These are phyloP conservation scores for Pseudogymnoascus sp. DNA, from an alignment of 2,329 filamentous ascomycete genomes.

Conservation along the genomic window DNA sequence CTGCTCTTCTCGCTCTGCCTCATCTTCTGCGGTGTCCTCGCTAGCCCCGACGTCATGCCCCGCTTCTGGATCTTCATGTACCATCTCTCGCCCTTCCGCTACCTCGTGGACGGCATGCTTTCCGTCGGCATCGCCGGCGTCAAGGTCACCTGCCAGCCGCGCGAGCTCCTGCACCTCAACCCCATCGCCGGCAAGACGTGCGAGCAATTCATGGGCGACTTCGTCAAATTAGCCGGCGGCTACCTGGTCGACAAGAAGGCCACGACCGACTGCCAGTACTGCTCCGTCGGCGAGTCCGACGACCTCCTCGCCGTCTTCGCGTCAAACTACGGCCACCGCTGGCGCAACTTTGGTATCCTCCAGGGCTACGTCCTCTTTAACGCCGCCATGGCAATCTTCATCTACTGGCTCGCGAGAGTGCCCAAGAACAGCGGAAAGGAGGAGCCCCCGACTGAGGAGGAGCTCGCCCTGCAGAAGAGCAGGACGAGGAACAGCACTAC, in stretches of 20 bases:
- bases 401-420: slow-evolving; percentile 46
- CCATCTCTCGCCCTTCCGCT: slow-evolving; percentile 40
- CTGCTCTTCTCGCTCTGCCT: slow-evolving; percentile 65
- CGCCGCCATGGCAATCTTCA: slow-evolving; percentile 40
- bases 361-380: slow-evolving; percentile 52
- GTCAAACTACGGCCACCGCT: slow-evolving; percentile 50
- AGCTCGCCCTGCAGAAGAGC: slow-evolving; percentile 5
- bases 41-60: slow-evolving; percentile 53
- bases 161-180: slow-evolving; percentile 62
- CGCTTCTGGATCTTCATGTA: slow-evolving; percentile 79
- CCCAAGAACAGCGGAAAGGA: slow-evolving; percentile 31
- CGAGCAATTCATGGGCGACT: slow-evolving; percentile 46
- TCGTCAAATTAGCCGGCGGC: slow-evolving; percentile 44
- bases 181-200: slow-evolving; percentile 55
- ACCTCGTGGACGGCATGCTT: slow-evolving; percentile 67
- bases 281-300: slow-evolving; percentile 45
- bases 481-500: not conserved
- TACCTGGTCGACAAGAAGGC: slow-evolving; percentile 43
- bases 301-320: slow-evolving; percentile 40
- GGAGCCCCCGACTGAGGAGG: slow-evolving; percentile 6
- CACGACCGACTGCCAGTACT: slow-evolving; percentile 48
- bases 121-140: slow-evolving; percentile 62
- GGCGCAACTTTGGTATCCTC: slow-evolving; percentile 61
- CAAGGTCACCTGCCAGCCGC: slow-evolving; percentile 55
- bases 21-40: slow-evolving; percentile 71